phyloP scores from a whole-genome alignment of 2,329 filamentous ascomycete genomes.

The Paracamarosporium sp. region DNA sequence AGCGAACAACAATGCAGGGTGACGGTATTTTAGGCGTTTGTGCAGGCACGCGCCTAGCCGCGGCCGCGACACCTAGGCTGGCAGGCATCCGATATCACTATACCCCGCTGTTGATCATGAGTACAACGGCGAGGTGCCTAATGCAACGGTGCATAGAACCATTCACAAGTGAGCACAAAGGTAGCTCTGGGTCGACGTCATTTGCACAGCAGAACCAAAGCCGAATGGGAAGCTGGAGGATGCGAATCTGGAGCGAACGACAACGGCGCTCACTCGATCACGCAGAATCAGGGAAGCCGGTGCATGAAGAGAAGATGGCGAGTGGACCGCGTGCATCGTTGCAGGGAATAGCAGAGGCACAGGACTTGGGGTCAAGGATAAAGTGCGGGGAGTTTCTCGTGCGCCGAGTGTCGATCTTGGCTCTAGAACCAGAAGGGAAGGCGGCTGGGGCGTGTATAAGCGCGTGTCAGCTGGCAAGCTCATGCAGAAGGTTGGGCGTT shows the following conservation, averaged over 20 bases:
- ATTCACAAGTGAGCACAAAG: slow-evolving; percentile 15
- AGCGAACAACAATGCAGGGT: neutral
- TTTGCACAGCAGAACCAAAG: slow-evolving; percentile 9
- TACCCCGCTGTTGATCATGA: slow-evolving; percentile 42
- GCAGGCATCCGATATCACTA: slow-evolving; percentile 22
- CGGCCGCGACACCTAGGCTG: slow-evolving; percentile 20
- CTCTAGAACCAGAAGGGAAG: slow-evolving; percentile 12
- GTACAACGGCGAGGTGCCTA: slow-evolving; percentile 17
- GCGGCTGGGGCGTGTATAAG: neutral
- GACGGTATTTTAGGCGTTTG: slow-evolving; percentile 19
- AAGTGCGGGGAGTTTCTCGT: slow-evolving; percentile 24
- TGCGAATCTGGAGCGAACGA: neutral
- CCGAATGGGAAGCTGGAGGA: slow-evolving; percentile 8
- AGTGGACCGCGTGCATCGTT: slow-evolving; percentile 18
- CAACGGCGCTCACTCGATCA: neutral
- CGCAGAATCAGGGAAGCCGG: neutral
- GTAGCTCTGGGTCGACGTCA: slow-evolving; percentile 27
- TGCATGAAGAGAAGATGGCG: neutral
- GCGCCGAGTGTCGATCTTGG: slow-evolving; percentile 11
- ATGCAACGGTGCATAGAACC: slow-evolving; percentile 34
- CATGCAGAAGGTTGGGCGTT: neutral
- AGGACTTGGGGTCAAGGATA: slow-evolving; percentile 16
- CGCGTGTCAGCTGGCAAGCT: neutral
- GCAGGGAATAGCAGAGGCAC: slow-evolving; percentile 25
- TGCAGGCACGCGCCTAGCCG: slow-evolving; percentile 11